A percentile compares a stretch with the other conserved stretches of the same genome.
These are phyloP conservation scores for Lentinula guzmanii DNA, from an alignment of 768 basidiomycete genomes.

Conservation along the genomic window DNA sequence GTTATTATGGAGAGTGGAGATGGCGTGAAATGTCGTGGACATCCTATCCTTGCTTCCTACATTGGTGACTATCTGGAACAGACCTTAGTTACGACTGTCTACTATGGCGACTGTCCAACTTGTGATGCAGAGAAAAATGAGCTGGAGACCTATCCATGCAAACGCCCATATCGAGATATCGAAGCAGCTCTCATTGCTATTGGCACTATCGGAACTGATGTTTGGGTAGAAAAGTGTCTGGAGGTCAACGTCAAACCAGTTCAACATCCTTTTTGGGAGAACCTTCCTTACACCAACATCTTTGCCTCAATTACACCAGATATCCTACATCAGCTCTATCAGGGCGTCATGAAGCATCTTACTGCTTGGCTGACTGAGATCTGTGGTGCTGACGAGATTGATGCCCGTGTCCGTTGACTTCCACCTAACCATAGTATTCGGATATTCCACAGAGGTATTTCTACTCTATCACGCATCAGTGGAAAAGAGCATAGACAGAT, in stretches of 20 bases:
- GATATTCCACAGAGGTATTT: conserved; percentile 23
- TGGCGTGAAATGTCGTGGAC: background rate
- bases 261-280: conserved; percentile 19
- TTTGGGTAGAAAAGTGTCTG: conserved; percentile 2
- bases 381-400: conserved; percentile 17
- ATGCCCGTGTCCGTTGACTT: conserved; percentile 19
- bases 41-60: background rate
- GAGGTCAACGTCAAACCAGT: conserved; percentile 14
- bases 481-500: conserved; percentile 22
- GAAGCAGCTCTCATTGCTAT: background rate
- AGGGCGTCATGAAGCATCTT: conserved; percentile 22
- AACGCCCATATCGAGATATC: background rate
- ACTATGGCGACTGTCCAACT: conserved; percentile 10
- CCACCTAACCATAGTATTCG: conserved; percentile 23
- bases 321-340: conserved; percentile 20
- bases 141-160: background rate
- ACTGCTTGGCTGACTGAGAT: conserved; percentile 16
- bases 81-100: conserved; percentile 9
- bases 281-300: conserved; percentile 16
- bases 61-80: conserved; percentile 15
- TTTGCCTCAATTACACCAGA: conserved; percentile 17
- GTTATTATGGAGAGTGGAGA: conserved; percentile 4
- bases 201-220: background rate
- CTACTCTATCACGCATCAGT: conserved; percentile 16
- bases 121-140: conserved; percentile 4